phyloP scores from a whole-genome alignment of 495 filamentous ascomycete genomes.

The Podospora fimiseda region DNA sequence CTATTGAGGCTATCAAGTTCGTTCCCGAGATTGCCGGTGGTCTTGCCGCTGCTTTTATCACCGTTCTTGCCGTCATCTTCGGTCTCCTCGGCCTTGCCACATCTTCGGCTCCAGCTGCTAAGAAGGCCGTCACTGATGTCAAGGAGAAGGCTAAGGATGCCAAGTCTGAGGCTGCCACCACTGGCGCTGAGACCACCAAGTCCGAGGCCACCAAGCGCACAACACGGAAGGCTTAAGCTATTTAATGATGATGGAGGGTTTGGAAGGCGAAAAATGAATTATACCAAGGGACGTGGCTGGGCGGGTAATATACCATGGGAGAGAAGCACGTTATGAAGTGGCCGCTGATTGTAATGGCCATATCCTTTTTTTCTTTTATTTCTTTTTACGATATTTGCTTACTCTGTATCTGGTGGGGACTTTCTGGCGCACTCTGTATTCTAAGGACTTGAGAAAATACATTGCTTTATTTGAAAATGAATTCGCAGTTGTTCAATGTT shows the following conservation, averaged over 20 bases:
- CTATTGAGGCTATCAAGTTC: constrained; percentile 81
- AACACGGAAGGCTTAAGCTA: constrained; percentile 37
- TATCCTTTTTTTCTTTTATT: constrained; percentile 8
- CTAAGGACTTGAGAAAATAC: constrained; percentile 18
- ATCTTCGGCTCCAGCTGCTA: constrained; percentile 36
- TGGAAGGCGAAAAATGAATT: constrained; percentile 5
- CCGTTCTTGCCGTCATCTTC: constrained; percentile 62
- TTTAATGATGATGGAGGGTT: constrained; percentile 1
- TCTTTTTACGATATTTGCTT: constrained; percentile 10
- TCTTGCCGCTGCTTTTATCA: constrained; percentile 60
- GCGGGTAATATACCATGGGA: constrained; percentile 12
- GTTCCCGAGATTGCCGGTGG: constrained; percentile 86
- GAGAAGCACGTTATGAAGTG: constrained; percentile 1
- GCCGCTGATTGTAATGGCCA: background rate
- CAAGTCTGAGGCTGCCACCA: constrained; percentile 65
- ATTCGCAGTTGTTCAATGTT: too few relatives aligned
- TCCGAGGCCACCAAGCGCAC: constrained; percentile 51
- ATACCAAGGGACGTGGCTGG: constrained; percentile 5
- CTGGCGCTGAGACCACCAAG: constrained; percentile 61
- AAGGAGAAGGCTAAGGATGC: constrained; percentile 64
- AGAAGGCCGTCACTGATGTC: constrained; percentile 59
- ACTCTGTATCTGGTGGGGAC: constrained; percentile 12
- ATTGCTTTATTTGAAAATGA: constrained; percentile 12
- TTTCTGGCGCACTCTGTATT: constrained; percentile 17
- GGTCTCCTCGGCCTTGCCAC: constrained; percentile 41